Evolutionary conservation across 2,329 filamentous ascomycete species (phyloP).

Genomic region (Cordyceps cicadae): DNA sequence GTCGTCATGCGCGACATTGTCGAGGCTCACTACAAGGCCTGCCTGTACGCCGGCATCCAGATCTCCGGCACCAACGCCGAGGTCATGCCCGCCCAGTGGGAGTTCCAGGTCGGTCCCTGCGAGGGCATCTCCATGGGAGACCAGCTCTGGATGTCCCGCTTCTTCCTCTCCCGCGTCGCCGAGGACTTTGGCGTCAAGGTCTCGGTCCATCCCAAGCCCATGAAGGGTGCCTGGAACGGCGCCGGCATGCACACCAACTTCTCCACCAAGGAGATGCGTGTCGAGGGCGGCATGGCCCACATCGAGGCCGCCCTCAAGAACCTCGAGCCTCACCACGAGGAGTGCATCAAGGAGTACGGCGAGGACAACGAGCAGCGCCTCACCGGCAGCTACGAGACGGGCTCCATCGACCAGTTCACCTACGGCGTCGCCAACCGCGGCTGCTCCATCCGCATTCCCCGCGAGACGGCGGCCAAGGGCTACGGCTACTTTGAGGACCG

Average conservation of each 20-base stretch:
- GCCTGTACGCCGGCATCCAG: slow-evolving; percentile 78
- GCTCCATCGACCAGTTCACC: slow-evolving; percentile 84
- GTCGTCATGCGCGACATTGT: slow-evolving; percentile 98
- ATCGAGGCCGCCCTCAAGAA: slow-evolving; percentile 85
- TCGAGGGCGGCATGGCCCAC: slow-evolving; percentile 87
- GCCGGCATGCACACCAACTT: slow-evolving; percentile 92
- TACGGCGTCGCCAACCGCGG: slow-evolving; percentile 96
- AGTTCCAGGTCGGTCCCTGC: slow-evolving; percentile 93
- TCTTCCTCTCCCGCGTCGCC: slow-evolving; percentile 78
- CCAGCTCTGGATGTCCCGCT: slow-evolving; percentile 82
- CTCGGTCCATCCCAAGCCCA: slow-evolving; percentile 91
- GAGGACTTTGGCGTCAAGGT: slow-evolving; percentile 97
- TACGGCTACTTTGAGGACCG: slow-evolving; percentile 92
- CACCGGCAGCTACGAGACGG: slow-evolving; percentile 90
- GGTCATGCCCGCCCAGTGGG: slow-evolving; percentile 97
- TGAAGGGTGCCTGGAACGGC: slow-evolving; percentile 89
- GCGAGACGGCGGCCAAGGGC: slow-evolving; percentile 74
- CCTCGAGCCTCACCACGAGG: slow-evolving; percentile 65
- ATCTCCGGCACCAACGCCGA: slow-evolving; percentile 99
- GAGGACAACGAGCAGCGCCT: slow-evolving; percentile 93
- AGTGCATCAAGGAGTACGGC: slow-evolving; percentile 90
- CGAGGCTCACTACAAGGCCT: slow-evolving; percentile 56
- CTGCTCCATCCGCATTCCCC: slow-evolving; percentile 85
- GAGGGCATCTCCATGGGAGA: slow-evolving; percentile 86
- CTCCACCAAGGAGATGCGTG: slow-evolving; percentile 80